Base-by-base conservation (phyloP, 106 monocot genomes). In the Platanthera guangdongensis region DNA sequence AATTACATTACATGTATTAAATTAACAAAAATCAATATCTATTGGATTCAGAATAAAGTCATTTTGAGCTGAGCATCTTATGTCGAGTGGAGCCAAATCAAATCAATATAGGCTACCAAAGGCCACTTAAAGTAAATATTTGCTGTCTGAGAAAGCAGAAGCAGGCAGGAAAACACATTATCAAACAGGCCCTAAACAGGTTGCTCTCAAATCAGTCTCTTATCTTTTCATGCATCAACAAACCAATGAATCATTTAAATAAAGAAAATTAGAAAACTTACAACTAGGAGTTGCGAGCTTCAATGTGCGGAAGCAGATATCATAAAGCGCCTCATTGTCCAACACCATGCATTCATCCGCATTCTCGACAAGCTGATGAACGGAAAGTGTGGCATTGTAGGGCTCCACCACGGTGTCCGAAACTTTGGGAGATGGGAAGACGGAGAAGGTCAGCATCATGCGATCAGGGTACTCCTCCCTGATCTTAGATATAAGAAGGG, bases 281-380 rank as follows among this genome's bases (percentile, higher is more conserved):
- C 77, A 77, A 10, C 82, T 83, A 52, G 86, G 86, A 32, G 82
- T 86, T 6, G 86, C 79, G 52, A 86, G 86, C 82, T 86, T 86
- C 7, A 86, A 73, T 8, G 86, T 86, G 57, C 86, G 82, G 86
- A 86, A 86, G 82, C 86, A 86, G 52, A 86, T 86, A 53, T 86
- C 86, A 47, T 86, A 86, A 0, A 86, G 76, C 45, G 86, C 86
- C 68, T 86, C 86, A 46, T 86, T 86, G 70, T 86, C 86, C 8
- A 86, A 75, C 9, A 86, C 86, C 86, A 86, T 86, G 39, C 86
- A 86, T 65, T 86, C 86, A 51, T 86, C 86, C n/a, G 86, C 86
- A 68, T 86, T 86, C 62, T 86, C 86, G 12, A 86, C 82, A 51
- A 86, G 86, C 55, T 86, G 86, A 73, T 86, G 86, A 19, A 86